Evolutionary conservation across 2,329 filamentous ascomycete genomes (phyloP).

Genomic region (Plectosphaerella sp.): DNA sequence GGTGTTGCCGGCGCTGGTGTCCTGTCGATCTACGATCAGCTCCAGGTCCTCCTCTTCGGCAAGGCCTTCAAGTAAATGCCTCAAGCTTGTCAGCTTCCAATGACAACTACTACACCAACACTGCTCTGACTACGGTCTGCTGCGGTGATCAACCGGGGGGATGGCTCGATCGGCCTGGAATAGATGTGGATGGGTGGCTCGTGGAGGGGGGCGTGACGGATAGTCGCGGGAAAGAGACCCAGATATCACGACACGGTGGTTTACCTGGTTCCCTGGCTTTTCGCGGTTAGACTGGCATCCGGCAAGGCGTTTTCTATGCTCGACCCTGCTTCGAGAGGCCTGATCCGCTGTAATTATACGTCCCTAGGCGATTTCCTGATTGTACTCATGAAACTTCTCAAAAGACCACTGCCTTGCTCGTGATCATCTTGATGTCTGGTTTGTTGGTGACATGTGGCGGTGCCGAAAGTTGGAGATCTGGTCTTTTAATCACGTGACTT

Average conservation of each 20-base stretch:
- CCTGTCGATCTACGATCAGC: constrained; percentile 99
- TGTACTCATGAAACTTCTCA: constrained; percentile 22
- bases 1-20: constrained; percentile 99
- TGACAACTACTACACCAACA: not conserved
- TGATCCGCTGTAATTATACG: constrained; percentile 61
- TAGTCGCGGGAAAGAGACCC: constrained; percentile 38
- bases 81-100: not conserved
- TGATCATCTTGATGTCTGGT: constrained; percentile 16
- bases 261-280: constrained; percentile 29
- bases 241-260: constrained; percentile 26
- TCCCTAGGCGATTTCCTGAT: constrained; percentile 49
- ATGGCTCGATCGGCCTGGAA: constrained; percentile 2
- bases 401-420: not conserved
- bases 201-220: constrained; percentile 35
- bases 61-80: constrained; percentile 81
- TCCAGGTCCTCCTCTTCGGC: constrained; percentile 98
- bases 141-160: not conserved
- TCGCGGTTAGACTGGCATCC: constrained; percentile 44
- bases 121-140: not conserved
- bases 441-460: not conserved
- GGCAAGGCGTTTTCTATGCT: constrained; percentile 40
- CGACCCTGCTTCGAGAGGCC: constrained; percentile 40
- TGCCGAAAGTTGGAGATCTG: too few relatives aligned
- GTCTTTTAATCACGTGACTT: not conserved
- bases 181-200: constrained; percentile 26